phyloP scores from a whole-genome alignment of 2,329 filamentous ascomycete species.

The Trichoderma oligosporum region DNA sequence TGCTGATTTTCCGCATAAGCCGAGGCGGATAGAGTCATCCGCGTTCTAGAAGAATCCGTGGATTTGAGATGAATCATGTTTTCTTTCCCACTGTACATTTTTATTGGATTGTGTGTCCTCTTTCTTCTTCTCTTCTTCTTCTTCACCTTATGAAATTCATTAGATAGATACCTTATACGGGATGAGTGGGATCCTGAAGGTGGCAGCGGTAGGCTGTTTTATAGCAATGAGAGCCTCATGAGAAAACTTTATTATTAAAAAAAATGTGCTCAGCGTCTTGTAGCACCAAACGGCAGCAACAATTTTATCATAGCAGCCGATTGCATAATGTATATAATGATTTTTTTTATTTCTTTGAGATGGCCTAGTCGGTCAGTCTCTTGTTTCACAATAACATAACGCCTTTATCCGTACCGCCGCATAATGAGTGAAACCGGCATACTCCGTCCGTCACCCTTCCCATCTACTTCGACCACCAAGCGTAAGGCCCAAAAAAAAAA shows the following conservation, averaged over 20 bases:
- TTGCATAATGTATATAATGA: conserved; percentile 7
- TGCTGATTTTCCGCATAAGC: conserved; percentile 23
- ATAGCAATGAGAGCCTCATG: not conserved
- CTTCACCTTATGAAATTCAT: not conserved
- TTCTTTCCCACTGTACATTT: not conserved
- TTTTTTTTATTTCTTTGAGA: too few species aligned
- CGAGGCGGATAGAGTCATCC: conserved; percentile 29
- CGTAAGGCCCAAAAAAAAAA: not conserved
- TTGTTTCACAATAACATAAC: conserved; percentile 6
- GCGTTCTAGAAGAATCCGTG: conserved; percentile 25
- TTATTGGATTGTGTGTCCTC: not conserved
- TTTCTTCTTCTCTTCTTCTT: not conserved
- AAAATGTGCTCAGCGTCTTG: not conserved
- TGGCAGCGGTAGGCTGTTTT: not conserved
- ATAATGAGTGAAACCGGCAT: conserved; percentile 1
- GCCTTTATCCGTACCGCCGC: not conserved
- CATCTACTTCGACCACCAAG: not conserved
- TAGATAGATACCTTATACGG: not conserved
- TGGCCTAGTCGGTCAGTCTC: not conserved
- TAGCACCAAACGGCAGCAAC: not conserved
- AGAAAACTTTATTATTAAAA: too few species aligned
- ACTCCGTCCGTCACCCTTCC: not conserved
- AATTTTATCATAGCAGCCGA: not conserved
- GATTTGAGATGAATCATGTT: not conserved
- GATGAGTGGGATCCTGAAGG: not conserved